phyloP scores from a whole-genome alignment of 164 flowering plant genomes.

The Taxillus chinensis region DNA sequence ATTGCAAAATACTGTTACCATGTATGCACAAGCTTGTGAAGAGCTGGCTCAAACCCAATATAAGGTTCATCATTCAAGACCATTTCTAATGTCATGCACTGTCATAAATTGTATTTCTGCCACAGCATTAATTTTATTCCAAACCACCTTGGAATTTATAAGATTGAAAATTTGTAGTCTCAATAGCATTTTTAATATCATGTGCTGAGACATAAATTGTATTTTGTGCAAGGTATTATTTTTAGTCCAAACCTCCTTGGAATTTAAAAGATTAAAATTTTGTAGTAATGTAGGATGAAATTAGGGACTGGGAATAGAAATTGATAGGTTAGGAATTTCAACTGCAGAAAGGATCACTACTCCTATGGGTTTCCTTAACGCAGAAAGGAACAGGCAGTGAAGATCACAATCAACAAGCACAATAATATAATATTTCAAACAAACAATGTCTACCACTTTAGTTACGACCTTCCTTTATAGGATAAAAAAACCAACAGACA shows the following conservation, averaged over 20 bases:
- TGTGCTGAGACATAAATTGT: background rate
- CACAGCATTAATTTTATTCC: background rate
- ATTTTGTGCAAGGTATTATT: background rate
- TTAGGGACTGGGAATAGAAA: no score
- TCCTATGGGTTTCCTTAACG: no score
- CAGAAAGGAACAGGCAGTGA: no score
- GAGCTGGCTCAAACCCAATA: conserved; percentile 50
- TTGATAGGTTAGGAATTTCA: no score
- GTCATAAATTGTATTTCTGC: background rate
- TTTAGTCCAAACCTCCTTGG: background rate
- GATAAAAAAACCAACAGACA: no score
- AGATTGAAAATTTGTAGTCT: background rate
- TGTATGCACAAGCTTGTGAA: conserved; percentile 65
- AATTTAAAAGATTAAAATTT: background rate
- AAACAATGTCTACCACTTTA: no score
- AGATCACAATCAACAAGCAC: no score
- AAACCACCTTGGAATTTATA: background rate
- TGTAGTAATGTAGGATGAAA: no score
- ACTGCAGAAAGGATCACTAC: no score
- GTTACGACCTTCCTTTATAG: no score
- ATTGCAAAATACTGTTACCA: conserved; percentile 33
- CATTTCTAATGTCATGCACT: background rate
- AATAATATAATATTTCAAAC: no score
- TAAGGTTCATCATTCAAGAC: conserved; percentile 30
- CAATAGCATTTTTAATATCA: background rate